A percentile compares a stretch with the other conserved stretches of the same genome.
Evolutionary conservation across 129 eudicot species (phyloP).

Genomic region (Flaveria linearis): DNA sequence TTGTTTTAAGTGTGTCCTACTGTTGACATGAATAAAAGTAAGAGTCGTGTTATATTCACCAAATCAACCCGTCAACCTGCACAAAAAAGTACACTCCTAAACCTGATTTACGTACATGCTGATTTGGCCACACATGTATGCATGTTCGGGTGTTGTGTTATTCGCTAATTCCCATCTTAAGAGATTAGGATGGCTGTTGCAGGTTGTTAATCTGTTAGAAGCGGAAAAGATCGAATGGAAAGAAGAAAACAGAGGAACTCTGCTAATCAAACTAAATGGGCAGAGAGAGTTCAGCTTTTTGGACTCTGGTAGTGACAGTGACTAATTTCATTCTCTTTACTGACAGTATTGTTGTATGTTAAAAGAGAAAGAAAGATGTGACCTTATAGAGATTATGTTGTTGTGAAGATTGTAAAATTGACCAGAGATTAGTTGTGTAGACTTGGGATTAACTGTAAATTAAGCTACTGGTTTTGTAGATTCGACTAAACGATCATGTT

Average conservation of each 20-base stretch:
- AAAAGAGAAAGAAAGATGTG: not conserved
- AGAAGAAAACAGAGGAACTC: constrained; percentile 89
- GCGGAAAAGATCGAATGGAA: constrained; percentile 68
- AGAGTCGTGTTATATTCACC: not conserved
- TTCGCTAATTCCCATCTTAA: not conserved
- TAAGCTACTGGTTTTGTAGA: constrained; percentile 8
- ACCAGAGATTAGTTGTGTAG: constrained; percentile 25
- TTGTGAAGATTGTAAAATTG: constrained; percentile 23
- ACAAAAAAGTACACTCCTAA: not conserved
- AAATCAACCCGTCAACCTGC: not conserved
- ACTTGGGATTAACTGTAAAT: constrained; percentile 36
- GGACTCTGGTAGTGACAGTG: constrained; percentile 77
- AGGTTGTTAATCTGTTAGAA: constrained; percentile 71
- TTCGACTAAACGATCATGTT: not conserved
- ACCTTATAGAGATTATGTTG: constrained; percentile 5
- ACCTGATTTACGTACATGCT: not conserved
- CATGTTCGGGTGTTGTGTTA: not conserved
- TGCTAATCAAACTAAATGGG: constrained; percentile 76
- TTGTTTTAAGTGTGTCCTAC: not conserved
- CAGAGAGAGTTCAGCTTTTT: constrained; percentile 78
- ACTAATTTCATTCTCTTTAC: constrained; percentile 31
- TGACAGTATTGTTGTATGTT: constrained; percentile 26
- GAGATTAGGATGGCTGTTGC: constrained; percentile 27
- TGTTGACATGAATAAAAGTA: not conserved
- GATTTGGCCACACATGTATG: not conserved